A percentile compares a stretch with the other conserved stretches of the same genome.
Evolutionary conservation across 768 basidiomycete species (phyloP).

Genomic region (Leccinum subgranulosum): DNA sequence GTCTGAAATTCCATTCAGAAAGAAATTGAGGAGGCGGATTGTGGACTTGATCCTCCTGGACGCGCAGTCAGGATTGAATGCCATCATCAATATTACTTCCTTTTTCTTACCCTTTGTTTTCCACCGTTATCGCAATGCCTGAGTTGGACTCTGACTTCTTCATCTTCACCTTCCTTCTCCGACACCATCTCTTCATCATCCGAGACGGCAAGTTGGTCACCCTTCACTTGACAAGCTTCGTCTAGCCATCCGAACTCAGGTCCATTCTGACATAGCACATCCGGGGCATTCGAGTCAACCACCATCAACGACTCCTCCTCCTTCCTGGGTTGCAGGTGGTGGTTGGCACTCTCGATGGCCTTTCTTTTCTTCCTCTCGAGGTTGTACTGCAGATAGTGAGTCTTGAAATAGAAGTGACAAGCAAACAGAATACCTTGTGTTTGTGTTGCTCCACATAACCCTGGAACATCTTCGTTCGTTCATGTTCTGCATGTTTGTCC

Average conservation of each 20-base stretch:
- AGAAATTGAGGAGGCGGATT: constrained; percentile 9
- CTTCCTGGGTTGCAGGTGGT: constrained; percentile 1
- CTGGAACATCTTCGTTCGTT: constrained; percentile 24
- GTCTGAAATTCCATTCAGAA: constrained; percentile 23
- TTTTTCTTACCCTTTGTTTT: constrained; percentile 11
- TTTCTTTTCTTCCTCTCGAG: constrained; percentile 28
- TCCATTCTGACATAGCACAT: constrained; percentile 11
- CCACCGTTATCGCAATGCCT: not conserved
- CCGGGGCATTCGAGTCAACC: constrained; percentile 27
- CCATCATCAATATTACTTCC: not conserved
- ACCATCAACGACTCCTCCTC: constrained; percentile 31
- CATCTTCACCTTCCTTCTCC: constrained; percentile 20
- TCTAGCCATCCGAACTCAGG: constrained; percentile 26
- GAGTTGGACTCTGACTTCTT: constrained; percentile 16
- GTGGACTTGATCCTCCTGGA: constrained; percentile 2
- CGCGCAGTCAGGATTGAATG: constrained; percentile 1
- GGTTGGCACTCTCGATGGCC: constrained; percentile 16
- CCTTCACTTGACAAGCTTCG: constrained; percentile 26
- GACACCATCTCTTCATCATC: constrained; percentile 12
- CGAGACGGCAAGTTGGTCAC: constrained; percentile 20
- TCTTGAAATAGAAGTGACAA: not conserved
- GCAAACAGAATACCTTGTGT: constrained; percentile 16
- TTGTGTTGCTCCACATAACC: constrained; percentile 20
- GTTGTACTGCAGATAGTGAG: constrained; percentile 12
- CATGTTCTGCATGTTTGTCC: constrained; percentile 13